phyloP scores from a whole-genome alignment of 768 basidiomycete species.

The Tricholoma flavovirens region DNA sequence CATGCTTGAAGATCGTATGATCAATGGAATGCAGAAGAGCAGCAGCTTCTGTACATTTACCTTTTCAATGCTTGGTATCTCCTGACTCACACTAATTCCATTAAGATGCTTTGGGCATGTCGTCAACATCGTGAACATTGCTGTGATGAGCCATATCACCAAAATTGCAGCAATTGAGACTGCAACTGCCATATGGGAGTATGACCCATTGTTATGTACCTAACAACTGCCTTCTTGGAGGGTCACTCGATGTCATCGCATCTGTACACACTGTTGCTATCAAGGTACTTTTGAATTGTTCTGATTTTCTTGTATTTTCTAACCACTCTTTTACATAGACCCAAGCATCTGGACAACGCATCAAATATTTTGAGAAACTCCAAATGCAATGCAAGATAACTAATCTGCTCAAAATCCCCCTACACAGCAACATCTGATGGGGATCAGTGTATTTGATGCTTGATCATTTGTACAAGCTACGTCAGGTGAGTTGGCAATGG shows the following conservation, averaged over 20 bases:
- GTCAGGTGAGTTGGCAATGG: background rate
- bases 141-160: conserved; percentile 25
- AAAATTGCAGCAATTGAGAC: too few species aligned
- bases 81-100: background rate
- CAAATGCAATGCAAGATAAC: conserved; percentile 13
- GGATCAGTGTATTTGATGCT: background rate
- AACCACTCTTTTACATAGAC: conserved; percentile 10
- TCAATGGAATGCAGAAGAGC: conserved; percentile 12
- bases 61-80: background rate
- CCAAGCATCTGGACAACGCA: conserved; percentile 18
- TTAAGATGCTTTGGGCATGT: conserved; percentile 25
- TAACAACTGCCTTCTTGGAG: too few species aligned
- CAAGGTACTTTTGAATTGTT: too few species aligned
- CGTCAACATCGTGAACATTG: conserved; percentile 8
- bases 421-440: conserved; percentile 13
- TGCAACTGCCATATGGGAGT: too few species aligned
- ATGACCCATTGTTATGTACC: too few species aligned
- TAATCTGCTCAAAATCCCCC: conserved; percentile 16
- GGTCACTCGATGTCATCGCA: too few species aligned
- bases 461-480: background rate
- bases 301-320: too few species aligned
- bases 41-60: conserved; percentile 16
- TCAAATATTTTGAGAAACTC: conserved; percentile 17
- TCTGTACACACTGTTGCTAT: too few species aligned
- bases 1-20: conserved; percentile 4